These are phyloP conservation scores for Uronychia setigera DNA, from an alignment of 73 alveolate species.

Conservation along the genomic window DNA sequence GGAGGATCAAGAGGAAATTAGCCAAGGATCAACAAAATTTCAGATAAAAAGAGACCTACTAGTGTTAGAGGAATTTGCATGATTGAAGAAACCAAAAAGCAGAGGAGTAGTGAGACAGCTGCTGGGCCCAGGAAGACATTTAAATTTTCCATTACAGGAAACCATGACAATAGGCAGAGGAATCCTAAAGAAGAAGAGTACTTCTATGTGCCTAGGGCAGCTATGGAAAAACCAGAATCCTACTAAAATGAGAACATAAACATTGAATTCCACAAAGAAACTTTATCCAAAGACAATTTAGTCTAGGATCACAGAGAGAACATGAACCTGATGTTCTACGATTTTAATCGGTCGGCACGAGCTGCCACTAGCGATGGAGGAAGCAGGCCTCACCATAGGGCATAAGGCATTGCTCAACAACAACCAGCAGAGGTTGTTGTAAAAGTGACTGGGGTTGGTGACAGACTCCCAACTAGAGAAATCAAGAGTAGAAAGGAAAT, in stretches of 20 bases:
- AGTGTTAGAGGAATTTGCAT: not conserved
- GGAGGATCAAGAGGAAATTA: not conserved
- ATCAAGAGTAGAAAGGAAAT: slow-evolving; percentile 3
- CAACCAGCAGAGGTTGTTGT: not conserved
- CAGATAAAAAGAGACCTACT: not conserved
- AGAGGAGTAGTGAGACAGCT: not conserved
- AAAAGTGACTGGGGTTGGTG: not conserved
- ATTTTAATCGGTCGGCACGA: slow-evolving; percentile 1
- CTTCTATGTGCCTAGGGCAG: not conserved
- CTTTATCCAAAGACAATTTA: not conserved
- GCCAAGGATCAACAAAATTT: not conserved
- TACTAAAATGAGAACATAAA: not conserved
- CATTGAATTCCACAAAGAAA: not conserved
- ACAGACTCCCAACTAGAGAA: slow-evolving; percentile 10
- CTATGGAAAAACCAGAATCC: not conserved
- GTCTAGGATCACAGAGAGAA: not conserved
- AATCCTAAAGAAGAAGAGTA: not conserved
- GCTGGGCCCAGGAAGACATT: not conserved
- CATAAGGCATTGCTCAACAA: not conserved
- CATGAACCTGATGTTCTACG: slow-evolving; percentile 3
- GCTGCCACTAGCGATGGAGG: not conserved
- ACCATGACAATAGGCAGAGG: not conserved
- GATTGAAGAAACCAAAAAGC: not conserved
- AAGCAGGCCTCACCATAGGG: not conserved
- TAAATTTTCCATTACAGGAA: not conserved